Evolutionary conservation across 1,139 yeast genomes (phyloP).

Genomic region (Kurtzmaniella quercitrusa): DNA sequence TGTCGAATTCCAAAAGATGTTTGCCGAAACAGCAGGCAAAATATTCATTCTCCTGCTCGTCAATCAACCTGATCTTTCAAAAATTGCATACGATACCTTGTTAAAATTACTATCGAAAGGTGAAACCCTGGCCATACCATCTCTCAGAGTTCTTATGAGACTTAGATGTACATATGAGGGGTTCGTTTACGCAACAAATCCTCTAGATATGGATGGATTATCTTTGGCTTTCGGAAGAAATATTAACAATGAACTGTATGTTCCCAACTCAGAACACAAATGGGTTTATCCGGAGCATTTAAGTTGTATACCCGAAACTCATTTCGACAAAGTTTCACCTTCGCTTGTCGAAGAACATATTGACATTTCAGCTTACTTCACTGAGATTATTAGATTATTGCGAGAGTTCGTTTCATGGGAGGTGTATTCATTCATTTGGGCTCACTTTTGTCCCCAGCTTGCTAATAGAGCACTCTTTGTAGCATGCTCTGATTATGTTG

Average conservation of each 20-base stretch:
- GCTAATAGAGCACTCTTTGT: constrained; percentile 56
- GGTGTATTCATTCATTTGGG: constrained; percentile 59
- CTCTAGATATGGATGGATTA: constrained; percentile 63
- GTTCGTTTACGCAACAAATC: constrained; percentile 47
- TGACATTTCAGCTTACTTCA: background rate
- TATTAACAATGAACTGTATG: constrained; percentile 20
- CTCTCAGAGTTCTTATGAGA: constrained; percentile 34
- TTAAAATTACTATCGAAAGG: constrained; percentile 8
- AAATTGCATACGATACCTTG: constrained; percentile 23
- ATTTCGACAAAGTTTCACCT: constrained; percentile 29
- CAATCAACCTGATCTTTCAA: constrained; percentile 24
- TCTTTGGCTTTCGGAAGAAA: constrained; percentile 57
- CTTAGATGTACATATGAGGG: constrained; percentile 49
- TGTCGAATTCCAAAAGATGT: constrained; percentile 14
- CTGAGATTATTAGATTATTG: constrained; percentile 29
- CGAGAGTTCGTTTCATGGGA: constrained; percentile 67
- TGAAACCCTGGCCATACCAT: constrained; percentile 1
- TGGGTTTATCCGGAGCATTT: constrained; percentile 66
- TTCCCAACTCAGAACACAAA: constrained; percentile 13
- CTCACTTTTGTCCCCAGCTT: constrained; percentile 70
- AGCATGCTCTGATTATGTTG: constrained; percentile 40
- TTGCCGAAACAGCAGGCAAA: constrained; percentile 30
- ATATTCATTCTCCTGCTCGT: constrained; percentile 26
- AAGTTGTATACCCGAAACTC: constrained; percentile 42
- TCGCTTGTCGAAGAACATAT: constrained; percentile 4